Conservation (phyloP, 2,329 filamentous ascomycete genomes). For the Hypoxylon sp. region DNA sequence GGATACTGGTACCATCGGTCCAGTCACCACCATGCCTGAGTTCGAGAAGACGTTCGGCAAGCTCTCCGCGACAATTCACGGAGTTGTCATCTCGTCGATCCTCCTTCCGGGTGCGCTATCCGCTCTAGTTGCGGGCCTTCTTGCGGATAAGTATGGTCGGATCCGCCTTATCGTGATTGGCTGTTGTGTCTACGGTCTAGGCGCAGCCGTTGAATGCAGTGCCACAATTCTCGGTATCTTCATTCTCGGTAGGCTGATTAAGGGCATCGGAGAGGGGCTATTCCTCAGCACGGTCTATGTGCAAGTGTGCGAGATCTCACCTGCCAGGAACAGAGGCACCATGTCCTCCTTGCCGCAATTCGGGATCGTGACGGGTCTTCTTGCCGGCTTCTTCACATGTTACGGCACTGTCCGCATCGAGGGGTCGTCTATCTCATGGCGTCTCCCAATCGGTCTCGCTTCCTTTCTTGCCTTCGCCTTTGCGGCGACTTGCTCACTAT, state of each 20-base stretch:
- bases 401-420: neutral
- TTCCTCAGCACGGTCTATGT: neutral
- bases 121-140: neutral
- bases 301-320: neutral
- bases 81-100: neutral
- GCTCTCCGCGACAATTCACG: conserved; percentile 1
- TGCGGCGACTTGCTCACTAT: neutral
- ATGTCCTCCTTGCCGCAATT: neutral
- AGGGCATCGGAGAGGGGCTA: neutral
- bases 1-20: neutral
- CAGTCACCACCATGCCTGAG: neutral
- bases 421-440: neutral
- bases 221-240: neutral
- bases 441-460: neutral
- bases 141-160: neutral
- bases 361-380: neutral
- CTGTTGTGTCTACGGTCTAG: neutral
- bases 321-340: neutral
- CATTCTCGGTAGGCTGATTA: neutral
- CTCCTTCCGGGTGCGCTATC: neutral
- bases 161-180: neutral
- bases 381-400: neutral
- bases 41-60: neutral
- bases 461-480: neutral
- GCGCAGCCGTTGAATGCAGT: neutral